Evolutionary conservation across 2,329 filamentous ascomycete genomes (phyloP), one percentile per base, ranked within the genome.

Genomic region (Stagonosporopsis vannaccii): DNA sequence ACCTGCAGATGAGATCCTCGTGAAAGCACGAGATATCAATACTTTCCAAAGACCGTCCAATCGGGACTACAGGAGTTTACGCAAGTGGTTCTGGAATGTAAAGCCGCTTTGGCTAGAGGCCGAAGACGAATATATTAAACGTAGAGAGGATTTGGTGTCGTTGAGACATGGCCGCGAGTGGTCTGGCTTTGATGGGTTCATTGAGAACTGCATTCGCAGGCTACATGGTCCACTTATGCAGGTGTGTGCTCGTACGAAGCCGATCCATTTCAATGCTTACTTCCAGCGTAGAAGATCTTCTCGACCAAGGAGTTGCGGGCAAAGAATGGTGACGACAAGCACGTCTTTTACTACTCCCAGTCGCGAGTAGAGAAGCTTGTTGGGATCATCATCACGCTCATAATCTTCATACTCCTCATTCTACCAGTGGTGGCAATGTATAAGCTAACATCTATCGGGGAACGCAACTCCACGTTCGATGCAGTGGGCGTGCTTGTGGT

Each of bases 401-500:
- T 77, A 13, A 76, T 79, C 22, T 76, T 78, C 59, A 51, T 75
- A 0, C 61, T 78, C 6, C 67, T 78, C 0, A 63, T 77, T 0
- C 42, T 74, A 0, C 76, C 77, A 0, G 75, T 78, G 0, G 65
- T 77, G 0, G 62, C 63, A 0, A 70, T 78, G 71, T 78, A 77
- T 52, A 51, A 69, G 42, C 37, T 77, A 3, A 73, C 74, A 0
- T 62, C 65, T 6, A 36, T 70, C 0, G 67, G 66, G 0, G 40
- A 67, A 7, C 59, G 61, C 4, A 65, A 66, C n/a, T 66, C 68
- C 0, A 75, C 76, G 0, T 65, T 78, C 23, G 68, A 73, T 39
- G 75, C 76, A 0, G 73, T 79, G 4, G 76, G 73, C 2, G 63
- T 79, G 0, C 46, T 80, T 11, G 72, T 78, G 2, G 74, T 78